Evolutionary conservation across 2,329 filamentous ascomycete genomes (phyloP).

Genomic region (Coniochaeta hoffmannii): DNA sequence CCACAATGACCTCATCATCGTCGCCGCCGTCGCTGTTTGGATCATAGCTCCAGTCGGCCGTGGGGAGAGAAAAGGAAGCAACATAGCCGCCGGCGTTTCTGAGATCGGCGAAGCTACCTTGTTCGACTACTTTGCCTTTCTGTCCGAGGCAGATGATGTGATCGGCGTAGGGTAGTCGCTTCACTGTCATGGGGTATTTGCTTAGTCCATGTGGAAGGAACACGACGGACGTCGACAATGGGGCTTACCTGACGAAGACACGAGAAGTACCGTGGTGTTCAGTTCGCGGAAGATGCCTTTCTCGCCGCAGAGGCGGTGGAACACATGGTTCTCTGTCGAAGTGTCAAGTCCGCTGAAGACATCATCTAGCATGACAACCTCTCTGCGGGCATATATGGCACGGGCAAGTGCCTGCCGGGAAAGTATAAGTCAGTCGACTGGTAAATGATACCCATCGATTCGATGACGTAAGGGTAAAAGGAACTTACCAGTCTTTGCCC

Average conservation of each 20-base stretch:
- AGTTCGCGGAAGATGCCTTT: slow-evolving; percentile 31
- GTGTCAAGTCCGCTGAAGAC: slow-evolving; percentile 36
- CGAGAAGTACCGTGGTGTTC: slow-evolving; percentile 33
- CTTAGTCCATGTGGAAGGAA: slow-evolving; percentile 12
- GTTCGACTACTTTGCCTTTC: slow-evolving; percentile 20
- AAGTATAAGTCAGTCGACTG: neutral
- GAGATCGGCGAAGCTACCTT: slow-evolving; percentile 22
- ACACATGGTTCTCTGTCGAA: slow-evolving; percentile 32
- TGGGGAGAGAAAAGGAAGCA: slow-evolving; percentile 10
- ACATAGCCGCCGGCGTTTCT: slow-evolving; percentile 14
- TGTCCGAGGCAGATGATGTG: slow-evolving; percentile 26
- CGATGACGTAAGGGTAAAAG: neutral
- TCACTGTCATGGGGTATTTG: slow-evolving; percentile 16
- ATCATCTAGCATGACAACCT: slow-evolving; percentile 38
- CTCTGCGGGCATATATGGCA: slow-evolving; percentile 32
- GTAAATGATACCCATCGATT: neutral
- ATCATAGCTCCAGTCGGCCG: slow-evolving; percentile 13
- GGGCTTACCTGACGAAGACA: slow-evolving; percentile 29
- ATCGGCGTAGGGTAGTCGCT: slow-evolving; percentile 29
- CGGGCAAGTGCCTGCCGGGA: slow-evolving; percentile 31
- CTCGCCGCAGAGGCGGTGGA: slow-evolving; percentile 30
- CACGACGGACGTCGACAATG: slow-evolving; percentile 5
- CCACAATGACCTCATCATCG: neutral
- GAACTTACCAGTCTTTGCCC: slow-evolving; percentile 18
- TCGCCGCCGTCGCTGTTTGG: too few relatives aligned